phyloP scores from a whole-genome alignment of 2,329 filamentous ascomycete species.

The Fusarium denticulatum region DNA sequence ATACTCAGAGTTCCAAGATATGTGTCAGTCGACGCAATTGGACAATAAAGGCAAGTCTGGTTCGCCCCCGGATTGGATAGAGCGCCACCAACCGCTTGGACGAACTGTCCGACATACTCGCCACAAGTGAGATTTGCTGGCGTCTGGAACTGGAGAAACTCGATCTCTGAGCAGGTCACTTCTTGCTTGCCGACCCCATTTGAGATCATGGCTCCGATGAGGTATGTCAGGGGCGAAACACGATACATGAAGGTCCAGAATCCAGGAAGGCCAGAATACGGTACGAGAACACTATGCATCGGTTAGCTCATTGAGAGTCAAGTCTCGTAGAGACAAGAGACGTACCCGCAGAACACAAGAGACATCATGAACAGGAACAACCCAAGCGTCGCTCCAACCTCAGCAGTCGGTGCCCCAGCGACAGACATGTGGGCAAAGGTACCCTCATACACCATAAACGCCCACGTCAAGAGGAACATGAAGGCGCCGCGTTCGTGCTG shows the following conservation, averaged over 20 bases:
- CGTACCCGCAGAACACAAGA: constrained; percentile 37
- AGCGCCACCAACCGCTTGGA: constrained; percentile 56
- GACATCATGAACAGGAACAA: constrained; percentile 51
- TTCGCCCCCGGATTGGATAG: constrained; percentile 50
- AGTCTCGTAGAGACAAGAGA: fast-evolving
- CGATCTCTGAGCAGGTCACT: constrained; percentile 59
- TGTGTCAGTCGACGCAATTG: constrained; percentile 41
- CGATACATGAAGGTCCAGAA: constrained; percentile 81
- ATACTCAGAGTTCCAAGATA: constrained; percentile 54
- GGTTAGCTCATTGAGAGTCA: too few relatives aligned
- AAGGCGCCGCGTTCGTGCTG: constrained; percentile 58
- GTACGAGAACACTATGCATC: constrained; percentile 65
- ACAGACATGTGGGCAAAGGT: constrained; percentile 74
- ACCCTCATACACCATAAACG: constrained; percentile 71
- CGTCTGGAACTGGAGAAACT: constrained; percentile 70
- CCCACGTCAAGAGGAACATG: constrained; percentile 71
- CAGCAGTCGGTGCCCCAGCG: constrained; percentile 65
- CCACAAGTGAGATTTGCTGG: constrained; percentile 63
- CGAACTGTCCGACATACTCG: constrained; percentile 58
- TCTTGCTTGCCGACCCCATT: constrained; percentile 12
- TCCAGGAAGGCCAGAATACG: constrained; percentile 62
- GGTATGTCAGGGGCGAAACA: constrained; percentile 70
- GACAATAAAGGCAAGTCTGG: constrained; percentile 56
- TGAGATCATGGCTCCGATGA: constrained; percentile 69
- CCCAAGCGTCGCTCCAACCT: constrained; percentile 43